Base-by-base conservation (phyloP, 306 rosid genomes). In the Castanopsis chinensis region DNA sequence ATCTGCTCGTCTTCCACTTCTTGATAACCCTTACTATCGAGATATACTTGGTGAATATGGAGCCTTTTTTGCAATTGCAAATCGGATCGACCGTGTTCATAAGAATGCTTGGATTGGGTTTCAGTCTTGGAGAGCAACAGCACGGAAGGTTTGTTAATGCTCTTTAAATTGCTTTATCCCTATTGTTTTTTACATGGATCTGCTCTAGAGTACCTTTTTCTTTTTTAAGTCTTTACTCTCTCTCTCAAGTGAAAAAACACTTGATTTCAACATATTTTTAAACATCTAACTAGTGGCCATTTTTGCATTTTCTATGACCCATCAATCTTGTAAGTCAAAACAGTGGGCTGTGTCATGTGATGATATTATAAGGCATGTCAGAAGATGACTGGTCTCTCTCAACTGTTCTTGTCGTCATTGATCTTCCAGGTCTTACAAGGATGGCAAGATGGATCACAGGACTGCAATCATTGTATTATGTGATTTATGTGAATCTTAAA, bases 21-120 rank as follows among this genome's bases (percentile, higher is more conserved):
- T 96, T 71, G 85, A 80, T 76, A 83, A 83, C 49, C 85, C 91
- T 72, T 96, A 96, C 87, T 96, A 91, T 82, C 85, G 97, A 73
- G 98, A 93, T 76, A 25, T 89, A 64, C 98, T 96, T 28, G 90
- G 96, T 74, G 99, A 91, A 70, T 74, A 85, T 83, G 99, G 99
- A 84, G 94, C 98, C 70, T 87, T 93, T 85, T 93, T 93, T 81
- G 94, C 97, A 41, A 88, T 96, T 77, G 97, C 99, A 37, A 90
- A 96, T 79, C 83, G 85, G 85, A 84, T 93, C 32, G 99, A 96
- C 82, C 93, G 94, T n/a, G 35, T 96, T 70, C 98, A 96, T 89
- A 96, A 79, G 87, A 96, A 92, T 86, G 92, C 98, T 27, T 96
- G 99, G 99, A 93, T 96, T 51, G 99, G 99, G 79, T 96, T 96